Conservation (phyloP, 805 yeast genomes). For the Starmerella scarabaei region DNA sequence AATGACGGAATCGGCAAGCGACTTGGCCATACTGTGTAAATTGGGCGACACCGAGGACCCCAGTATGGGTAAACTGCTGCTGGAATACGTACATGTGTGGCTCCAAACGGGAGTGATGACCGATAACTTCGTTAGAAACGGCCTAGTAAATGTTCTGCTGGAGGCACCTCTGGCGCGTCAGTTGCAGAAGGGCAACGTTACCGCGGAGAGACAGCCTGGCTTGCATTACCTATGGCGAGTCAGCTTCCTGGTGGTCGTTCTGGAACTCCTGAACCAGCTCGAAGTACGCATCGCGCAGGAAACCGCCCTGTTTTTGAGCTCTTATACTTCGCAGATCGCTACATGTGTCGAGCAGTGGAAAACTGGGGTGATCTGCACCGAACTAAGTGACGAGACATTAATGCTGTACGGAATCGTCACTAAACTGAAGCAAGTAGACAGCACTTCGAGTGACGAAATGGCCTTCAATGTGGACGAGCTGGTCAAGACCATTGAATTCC, state of each 20-base stretch:
- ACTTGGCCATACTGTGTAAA: slow-evolving; percentile 47
- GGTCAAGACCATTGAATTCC: slow-evolving; percentile 48
- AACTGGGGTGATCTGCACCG: slow-evolving; percentile 35
- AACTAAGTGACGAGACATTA: slow-evolving; percentile 47
- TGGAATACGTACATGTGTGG: slow-evolving; percentile 57
- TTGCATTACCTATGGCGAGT: slow-evolving; percentile 75
- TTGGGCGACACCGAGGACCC: slow-evolving; percentile 40
- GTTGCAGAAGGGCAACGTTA: slow-evolving; percentile 53
- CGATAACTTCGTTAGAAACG: slow-evolving; percentile 47
- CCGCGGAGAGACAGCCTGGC: slow-evolving; percentile 39
- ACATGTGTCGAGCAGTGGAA: slow-evolving; percentile 60
- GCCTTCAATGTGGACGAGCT: slow-evolving; percentile 33
- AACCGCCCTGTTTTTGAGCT: slow-evolving; percentile 44
- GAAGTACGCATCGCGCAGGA: slow-evolving; percentile 56
- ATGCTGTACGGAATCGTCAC: slow-evolving; percentile 56
- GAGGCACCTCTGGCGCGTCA: slow-evolving; percentile 61
- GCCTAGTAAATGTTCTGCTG: slow-evolving; percentile 51
- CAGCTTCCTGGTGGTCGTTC: slow-evolving; percentile 58
- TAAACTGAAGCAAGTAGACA: slow-evolving; percentile 31
- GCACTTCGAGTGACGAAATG: slow-evolving; percentile 2
- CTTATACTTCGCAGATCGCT: slow-evolving; percentile 54
- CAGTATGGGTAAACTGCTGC: slow-evolving; percentile 55
- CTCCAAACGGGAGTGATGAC: slow-evolving; percentile 47
- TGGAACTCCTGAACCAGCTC: slow-evolving; percentile 46
- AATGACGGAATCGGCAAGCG: slow-evolving; percentile 45